Conservation (phyloP, 768 basidiomycete genomes). For the Tricholomella constricta region DNA sequence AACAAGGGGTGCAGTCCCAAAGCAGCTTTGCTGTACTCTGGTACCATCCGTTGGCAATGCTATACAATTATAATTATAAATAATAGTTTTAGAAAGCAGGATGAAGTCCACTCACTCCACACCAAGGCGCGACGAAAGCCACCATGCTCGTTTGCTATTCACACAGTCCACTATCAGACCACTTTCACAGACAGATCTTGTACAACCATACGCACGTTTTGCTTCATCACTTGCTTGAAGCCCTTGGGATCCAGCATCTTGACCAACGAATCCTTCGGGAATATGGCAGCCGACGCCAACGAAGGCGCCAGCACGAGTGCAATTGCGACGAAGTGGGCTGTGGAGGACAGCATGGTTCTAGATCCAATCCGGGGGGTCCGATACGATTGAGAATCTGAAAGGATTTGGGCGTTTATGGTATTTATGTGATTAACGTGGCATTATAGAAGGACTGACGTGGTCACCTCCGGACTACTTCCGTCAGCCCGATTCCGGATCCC, state of each 20-base stretch:
- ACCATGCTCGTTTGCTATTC: constrained; percentile 77
- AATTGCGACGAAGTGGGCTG: constrained; percentile 33
- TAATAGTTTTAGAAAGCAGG: background rate
- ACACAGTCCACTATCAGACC: background rate
- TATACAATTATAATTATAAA: constrained; percentile 27
- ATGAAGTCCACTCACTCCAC: constrained; percentile 57
- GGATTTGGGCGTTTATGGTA: background rate
- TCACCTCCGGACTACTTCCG: constrained; percentile 1
- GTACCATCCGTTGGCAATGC: constrained; percentile 86
- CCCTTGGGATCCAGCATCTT: constrained; percentile 72
- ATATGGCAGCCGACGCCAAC: constrained; percentile 52
- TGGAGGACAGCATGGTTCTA: constrained; percentile 33
- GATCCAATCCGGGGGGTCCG: background rate
- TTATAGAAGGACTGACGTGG: constrained; percentile 1
- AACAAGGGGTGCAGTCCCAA: constrained; percentile 76
- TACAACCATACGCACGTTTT: constrained; percentile 55
- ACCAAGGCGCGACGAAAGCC: constrained; percentile 96
- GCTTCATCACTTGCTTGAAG: constrained; percentile 73
- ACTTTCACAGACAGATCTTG: background rate
- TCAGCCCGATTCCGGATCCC: constrained; percentile 4
- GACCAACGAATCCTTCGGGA: constrained; percentile 55
- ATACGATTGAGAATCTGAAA: background rate
- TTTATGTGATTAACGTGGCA: background rate
- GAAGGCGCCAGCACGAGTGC: constrained; percentile 44
- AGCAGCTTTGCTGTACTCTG: constrained; percentile 85